phyloP scores from a whole-genome alignment of 2,329 filamentous ascomycete species.

The Diplocarpon rosae region DNA sequence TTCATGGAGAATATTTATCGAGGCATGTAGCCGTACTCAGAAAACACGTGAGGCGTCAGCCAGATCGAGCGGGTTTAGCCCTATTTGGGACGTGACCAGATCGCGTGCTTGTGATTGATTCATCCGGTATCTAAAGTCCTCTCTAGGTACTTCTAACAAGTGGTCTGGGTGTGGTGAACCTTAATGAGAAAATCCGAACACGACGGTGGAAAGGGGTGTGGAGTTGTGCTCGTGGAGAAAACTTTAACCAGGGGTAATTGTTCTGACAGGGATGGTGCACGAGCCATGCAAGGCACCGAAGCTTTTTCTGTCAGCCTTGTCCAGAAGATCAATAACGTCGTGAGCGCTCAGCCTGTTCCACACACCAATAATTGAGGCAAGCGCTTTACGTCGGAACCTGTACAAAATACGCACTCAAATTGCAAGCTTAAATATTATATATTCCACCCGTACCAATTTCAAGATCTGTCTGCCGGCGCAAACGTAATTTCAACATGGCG shows the following conservation, averaged over 20 bases:
- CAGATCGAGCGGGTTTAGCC: background rate
- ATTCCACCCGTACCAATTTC: background rate
- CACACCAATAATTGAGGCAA: too few relatives aligned
- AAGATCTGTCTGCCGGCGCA: conserved; percentile 7
- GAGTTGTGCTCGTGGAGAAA: background rate
- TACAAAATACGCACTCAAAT: background rate
- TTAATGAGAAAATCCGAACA: background rate
- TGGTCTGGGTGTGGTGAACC: too few relatives aligned
- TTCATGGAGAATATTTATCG: background rate
- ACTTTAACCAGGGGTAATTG: background rate
- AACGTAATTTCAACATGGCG: conserved; percentile 42
- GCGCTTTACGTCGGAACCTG: background rate
- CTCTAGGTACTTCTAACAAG: too few relatives aligned
- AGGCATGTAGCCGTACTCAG: background rate
- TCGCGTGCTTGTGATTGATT: too few relatives aligned
- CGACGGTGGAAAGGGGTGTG: background rate
- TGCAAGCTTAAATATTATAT: background rate
- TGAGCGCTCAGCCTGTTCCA: background rate
- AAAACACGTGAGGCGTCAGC: background rate
- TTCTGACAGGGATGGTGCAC: too few relatives aligned
- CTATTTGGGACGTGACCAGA: background rate
- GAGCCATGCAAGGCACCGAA: background rate
- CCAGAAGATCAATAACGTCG: conserved; percentile 7
- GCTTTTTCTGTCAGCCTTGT: conserved; percentile 16
- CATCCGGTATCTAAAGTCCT: too few relatives aligned